Evolutionary conservation across 441 rosid species (phyloP).

Genomic region (Geranium incanum): DNA sequence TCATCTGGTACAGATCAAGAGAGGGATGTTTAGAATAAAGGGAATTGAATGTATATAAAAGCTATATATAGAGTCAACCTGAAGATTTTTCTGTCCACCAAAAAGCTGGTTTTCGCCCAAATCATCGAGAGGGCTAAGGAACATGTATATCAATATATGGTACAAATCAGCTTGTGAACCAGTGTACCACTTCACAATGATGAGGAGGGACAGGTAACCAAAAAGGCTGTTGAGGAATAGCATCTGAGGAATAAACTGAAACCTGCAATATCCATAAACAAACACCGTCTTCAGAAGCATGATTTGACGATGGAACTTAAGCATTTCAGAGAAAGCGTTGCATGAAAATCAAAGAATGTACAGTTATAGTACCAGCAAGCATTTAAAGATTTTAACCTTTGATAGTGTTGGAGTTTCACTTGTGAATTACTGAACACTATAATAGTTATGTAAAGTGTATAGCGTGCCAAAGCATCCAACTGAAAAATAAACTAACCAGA

Average conservation of each 20-base stretch:
- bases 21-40: not conserved
- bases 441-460: not conserved
- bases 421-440: not conserved
- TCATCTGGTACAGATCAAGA: conserved; percentile 38
- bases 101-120: conserved; percentile 85
- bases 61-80: conserved; percentile 34
- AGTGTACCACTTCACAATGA: conserved; percentile 79
- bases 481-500: conserved; percentile 42
- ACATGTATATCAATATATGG: conserved; percentile 93
- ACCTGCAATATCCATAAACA: conserved; percentile 38
- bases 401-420: not conserved
- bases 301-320: not conserved
- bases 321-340: not conserved
- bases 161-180: conserved; percentile 94
- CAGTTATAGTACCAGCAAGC: not conserved
- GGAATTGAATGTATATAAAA: not conserved
- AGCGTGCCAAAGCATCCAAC: conserved; percentile 1
- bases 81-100: conserved; percentile 52
- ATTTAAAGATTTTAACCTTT: not conserved
- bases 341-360: conserved; percentile 2
- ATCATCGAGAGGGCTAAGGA: conserved; percentile 82
- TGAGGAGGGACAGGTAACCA: conserved; percentile 78
- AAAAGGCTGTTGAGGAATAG: conserved; percentile 83
- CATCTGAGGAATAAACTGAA: conserved; percentile 80
- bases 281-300: not conserved